These are phyloP conservation scores for Austroboletus eburneus DNA, from an alignment of 768 basidiomycete genomes.

Conservation along the genomic window DNA sequence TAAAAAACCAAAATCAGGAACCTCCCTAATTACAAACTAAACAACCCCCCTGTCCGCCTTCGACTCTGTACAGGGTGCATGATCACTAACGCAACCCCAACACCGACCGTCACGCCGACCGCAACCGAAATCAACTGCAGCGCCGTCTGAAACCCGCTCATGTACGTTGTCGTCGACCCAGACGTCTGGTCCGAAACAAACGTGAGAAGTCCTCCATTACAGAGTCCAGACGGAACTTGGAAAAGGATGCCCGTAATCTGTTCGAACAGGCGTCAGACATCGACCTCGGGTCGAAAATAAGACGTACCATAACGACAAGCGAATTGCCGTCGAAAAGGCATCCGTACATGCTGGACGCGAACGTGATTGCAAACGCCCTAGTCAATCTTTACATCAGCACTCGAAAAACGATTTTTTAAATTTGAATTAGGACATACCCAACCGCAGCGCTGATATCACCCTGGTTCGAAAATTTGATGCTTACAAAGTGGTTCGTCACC, in stretches of 20 bases:
- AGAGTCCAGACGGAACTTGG: conserved; percentile 80
- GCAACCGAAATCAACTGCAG: conserved; percentile 73
- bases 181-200: conserved; percentile 56
- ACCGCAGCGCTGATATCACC: conserved; percentile 76
- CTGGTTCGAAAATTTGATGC: conserved; percentile 57
- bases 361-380: conserved; percentile 75
- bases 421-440: conserved; percentile 43
- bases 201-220: conserved; percentile 73
- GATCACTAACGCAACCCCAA: conserved; percentile 64
- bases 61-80: conserved; percentile 62
- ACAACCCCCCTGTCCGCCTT: conserved; percentile 54
- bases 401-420: too few species aligned
- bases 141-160: conserved; percentile 70
- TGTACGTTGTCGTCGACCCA: conserved; percentile 52
- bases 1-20: too few species aligned
- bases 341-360: conserved; percentile 74
- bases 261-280: background rate
- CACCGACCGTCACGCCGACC: conserved; percentile 75
- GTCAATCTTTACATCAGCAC: too few species aligned
- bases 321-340: conserved; percentile 69
- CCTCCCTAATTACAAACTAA: conserved; percentile 44
- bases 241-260: conserved; percentile 76
- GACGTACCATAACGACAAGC: conserved; percentile 74
- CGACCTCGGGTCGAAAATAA: background rate
- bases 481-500: conserved; percentile 69